Conservation (phyloP, 2,329 filamentous ascomycete genomes). For the Venturia aucupariae region DNA sequence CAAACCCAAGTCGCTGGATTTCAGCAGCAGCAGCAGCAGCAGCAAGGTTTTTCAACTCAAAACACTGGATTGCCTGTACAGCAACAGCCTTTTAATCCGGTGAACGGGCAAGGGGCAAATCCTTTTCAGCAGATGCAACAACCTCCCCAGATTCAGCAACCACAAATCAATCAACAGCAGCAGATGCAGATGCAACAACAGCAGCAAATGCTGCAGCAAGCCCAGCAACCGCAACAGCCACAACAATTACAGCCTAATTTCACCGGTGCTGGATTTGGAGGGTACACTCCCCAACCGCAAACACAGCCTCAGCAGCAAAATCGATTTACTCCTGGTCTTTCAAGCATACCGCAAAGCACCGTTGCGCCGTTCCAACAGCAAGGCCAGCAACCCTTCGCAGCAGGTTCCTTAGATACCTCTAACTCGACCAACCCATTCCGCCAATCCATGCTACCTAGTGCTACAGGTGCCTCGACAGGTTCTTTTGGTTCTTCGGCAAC, state of each 20-base stretch:
- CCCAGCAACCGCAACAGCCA: conserved; percentile 8
- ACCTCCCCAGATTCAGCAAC: conserved; percentile 27
- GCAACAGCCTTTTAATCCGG: conserved; percentile 7
- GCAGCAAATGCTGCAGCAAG: conserved; percentile 12
- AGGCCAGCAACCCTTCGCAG: conserved; percentile 17
- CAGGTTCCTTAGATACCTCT: conserved; percentile 33
- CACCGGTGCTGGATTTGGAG: conserved; percentile 75
- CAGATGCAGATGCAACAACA: conserved; percentile 17
- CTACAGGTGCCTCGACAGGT: conserved; percentile 28
- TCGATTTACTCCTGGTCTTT: conserved; percentile 33
- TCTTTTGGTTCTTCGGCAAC: conserved; percentile 35
- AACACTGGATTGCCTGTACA: conserved; percentile 12
- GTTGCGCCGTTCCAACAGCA: conserved; percentile 37
- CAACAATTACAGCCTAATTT: conserved; percentile 47
- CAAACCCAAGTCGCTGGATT: no score
- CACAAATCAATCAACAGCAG: conserved; percentile 22
- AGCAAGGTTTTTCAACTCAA: conserved; percentile 13
- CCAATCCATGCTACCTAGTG: conserved; percentile 62
- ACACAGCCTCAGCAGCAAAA: conserved; percentile 23
- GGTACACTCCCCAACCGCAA: conserved; percentile 64
- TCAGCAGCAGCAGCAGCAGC: no score
- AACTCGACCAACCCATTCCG: conserved; percentile 82
- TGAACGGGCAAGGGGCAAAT: conserved; percentile 24
- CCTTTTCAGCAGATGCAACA: conserved; percentile 32
- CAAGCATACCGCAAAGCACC: conserved; percentile 42